Conservation (phyloP, 2,329 filamentous ascomycete species). For the Colletotrichum agaves region DNA sequence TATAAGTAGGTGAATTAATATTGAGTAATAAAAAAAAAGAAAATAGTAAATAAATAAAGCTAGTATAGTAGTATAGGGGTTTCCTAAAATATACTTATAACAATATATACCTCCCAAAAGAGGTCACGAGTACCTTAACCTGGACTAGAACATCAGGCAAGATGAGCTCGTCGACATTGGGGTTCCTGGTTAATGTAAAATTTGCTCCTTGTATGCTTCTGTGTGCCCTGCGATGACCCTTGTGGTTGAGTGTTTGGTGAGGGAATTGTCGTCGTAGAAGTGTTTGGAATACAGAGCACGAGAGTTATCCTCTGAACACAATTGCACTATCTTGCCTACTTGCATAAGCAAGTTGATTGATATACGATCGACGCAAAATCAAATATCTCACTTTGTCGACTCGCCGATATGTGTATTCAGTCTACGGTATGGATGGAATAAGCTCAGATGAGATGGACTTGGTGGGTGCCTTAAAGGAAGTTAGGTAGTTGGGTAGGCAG, state of each 20-base stretch:
- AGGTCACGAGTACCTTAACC: neutral
- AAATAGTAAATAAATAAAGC: too few species aligned
- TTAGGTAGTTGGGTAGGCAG: too few species aligned
- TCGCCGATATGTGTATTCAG: too few species aligned
- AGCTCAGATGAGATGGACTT: neutral
- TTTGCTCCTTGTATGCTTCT: neutral
- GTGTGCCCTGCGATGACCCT: neutral
- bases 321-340: neutral
- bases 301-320: too few species aligned
- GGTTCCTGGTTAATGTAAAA: conserved; percentile 8
- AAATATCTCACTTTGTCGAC: neutral
- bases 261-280: neutral
- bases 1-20: too few species aligned
- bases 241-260: neutral
- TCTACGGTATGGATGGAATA: too few species aligned
- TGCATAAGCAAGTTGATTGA: neutral
- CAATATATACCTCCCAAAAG: too few species aligned
- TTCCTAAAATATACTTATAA: too few species aligned
- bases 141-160: neutral
- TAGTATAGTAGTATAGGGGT: too few species aligned
- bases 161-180: neutral
- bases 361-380: neutral
- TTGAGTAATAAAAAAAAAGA: too few species aligned
- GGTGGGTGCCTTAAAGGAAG: neutral
- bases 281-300: neutral